These are phyloP conservation scores for Glycyrrhiza uralensis DNA, from an alignment of 306 rosid genomes.

Conservation along the genomic window DNA sequence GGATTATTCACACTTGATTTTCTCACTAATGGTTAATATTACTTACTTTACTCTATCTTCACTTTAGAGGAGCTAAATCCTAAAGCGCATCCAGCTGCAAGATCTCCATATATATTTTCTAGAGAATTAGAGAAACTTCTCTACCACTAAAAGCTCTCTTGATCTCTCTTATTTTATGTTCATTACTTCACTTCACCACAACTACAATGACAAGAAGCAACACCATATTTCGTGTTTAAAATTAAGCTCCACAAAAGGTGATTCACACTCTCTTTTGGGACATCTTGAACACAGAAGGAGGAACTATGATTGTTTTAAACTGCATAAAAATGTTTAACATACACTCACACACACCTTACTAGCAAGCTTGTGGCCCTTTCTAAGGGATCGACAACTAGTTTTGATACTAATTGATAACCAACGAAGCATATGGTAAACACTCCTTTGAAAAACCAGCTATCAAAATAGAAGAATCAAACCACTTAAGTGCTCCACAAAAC, in stretches of 20 bases:
- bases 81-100: not conserved
- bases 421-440: no score
- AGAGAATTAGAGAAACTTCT: not conserved
- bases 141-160: not conserved
- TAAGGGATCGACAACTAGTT: no score
- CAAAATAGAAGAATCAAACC: no score
- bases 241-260: not conserved
- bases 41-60: no score
- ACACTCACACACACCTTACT: slow-evolving; percentile 1
- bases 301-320: not conserved
- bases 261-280: not conserved
- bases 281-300: not conserved
- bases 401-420: no score
- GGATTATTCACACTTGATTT: no score
- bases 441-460: no score
- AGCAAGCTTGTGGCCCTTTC: slow-evolving; percentile 10
- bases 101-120: not conserved
- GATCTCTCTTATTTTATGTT: not conserved
- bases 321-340: not conserved
- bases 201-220: not conserved
- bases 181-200: not conserved
- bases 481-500: no score
- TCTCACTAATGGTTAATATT: no score
- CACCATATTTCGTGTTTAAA: not conserved
- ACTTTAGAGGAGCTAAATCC: no score